These are phyloP conservation scores for Fusarium pseudonygamai DNA, from an alignment of 2,329 filamentous ascomycete genomes.

Conservation along the genomic window DNA sequence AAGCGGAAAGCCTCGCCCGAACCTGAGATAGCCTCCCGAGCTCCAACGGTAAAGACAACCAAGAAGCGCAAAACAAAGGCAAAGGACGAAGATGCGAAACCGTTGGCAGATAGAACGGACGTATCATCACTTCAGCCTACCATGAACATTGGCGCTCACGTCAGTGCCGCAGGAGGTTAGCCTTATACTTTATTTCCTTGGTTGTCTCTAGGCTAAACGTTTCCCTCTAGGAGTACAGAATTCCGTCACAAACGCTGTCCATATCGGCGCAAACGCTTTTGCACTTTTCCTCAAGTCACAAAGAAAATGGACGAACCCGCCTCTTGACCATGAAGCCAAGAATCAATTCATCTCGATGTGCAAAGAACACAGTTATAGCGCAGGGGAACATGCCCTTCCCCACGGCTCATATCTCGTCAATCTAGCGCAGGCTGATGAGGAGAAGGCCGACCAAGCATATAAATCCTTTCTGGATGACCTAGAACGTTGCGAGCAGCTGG, in stretches of 20 bases:
- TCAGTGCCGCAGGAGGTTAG: slow-evolving; percentile 86
- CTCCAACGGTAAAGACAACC: slow-evolving; percentile 36
- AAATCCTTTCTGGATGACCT: slow-evolving; percentile 88
- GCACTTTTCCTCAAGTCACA: slow-evolving; percentile 97
- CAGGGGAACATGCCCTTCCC: slow-evolving; percentile 79
- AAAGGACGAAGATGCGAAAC: slow-evolving; percentile 59
- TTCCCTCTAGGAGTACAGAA: slow-evolving; percentile 80
- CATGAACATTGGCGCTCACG: slow-evolving; percentile 92
- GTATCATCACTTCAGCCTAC: slow-evolving; percentile 69
- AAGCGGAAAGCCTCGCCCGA: slow-evolving; percentile 48
- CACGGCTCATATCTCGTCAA: slow-evolving; percentile 98
- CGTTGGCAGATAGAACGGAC: slow-evolving; percentile 74
- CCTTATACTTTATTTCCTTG: not conserved
- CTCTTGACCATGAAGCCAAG: slow-evolving; percentile 73
- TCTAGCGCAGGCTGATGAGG: slow-evolving; percentile 82
- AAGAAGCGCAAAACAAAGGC: slow-evolving; percentile 58
- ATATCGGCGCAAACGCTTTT: slow-evolving; percentile 92
- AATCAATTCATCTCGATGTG: slow-evolving; percentile 76
- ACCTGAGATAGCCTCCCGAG: slow-evolving; percentile 31
- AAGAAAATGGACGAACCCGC: slow-evolving; percentile 90
- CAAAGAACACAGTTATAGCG: slow-evolving; percentile 75
- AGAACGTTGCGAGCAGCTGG: slow-evolving; percentile 82
- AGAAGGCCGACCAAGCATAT: slow-evolving; percentile 88
- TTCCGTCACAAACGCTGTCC: slow-evolving; percentile 77
- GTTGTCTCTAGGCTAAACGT: slow-evolving; percentile 9